These are phyloP conservation scores for Aspergillus melleus DNA, from an alignment of 2,329 filamentous ascomycete genomes.

Conservation along the genomic window DNA sequence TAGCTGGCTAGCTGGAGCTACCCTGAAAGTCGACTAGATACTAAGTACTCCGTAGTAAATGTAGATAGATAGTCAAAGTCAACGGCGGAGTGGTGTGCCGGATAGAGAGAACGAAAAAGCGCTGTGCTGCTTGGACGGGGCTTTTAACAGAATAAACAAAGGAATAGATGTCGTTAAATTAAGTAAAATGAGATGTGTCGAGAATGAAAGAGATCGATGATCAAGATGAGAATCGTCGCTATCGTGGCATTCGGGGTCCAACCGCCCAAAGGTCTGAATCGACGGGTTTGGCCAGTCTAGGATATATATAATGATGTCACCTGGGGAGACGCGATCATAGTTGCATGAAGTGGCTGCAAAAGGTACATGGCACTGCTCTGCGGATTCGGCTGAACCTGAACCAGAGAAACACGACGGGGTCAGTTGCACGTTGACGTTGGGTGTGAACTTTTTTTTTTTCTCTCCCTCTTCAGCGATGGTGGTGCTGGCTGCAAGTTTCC, in stretches of 20 bases:
- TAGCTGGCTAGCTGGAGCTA: background rate
- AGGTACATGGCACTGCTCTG: background rate
- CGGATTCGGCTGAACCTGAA: background rate
- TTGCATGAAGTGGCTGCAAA: background rate
- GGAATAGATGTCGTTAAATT: no score
- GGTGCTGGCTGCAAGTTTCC: no score
- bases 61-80: background rate
- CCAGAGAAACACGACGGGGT: background rate
- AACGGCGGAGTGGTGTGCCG: background rate
- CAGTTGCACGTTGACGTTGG: no score
- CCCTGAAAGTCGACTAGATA: no score
- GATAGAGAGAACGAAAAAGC: background rate
- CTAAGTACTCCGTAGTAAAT: background rate
- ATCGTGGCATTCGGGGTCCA: background rate
- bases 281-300: background rate
- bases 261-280: no score
- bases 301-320: background rate
- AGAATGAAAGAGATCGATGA: no score
- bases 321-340: background rate
- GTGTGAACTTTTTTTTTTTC: no score
- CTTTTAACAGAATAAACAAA: no score
- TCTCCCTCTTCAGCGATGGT: no score
- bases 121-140: no score
- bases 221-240: background rate
- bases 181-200: no score